Evolutionary conservation across 2,329 filamentous ascomycete species (phyloP).

Genomic region (Camillea tinctor): DNA sequence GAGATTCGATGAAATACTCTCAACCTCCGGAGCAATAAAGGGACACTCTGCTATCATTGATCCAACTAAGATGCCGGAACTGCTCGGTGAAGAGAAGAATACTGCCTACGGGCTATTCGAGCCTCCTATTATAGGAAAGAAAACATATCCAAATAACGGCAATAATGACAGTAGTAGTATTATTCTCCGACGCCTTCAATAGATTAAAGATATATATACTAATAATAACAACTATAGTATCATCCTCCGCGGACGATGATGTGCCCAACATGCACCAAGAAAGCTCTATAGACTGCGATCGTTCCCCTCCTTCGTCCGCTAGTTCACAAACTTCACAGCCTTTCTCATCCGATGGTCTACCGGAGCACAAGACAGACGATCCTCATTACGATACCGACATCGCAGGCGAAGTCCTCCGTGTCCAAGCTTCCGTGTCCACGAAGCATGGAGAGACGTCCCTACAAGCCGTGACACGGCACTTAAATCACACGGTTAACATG

Average conservation of each 20-base stretch:
- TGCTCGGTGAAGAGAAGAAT: not conserved
- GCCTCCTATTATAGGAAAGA: not conserved
- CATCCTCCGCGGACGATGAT: not conserved
- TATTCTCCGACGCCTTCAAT: not conserved
- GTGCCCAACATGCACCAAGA: not conserved
- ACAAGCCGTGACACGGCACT: slow-evolving; percentile 60
- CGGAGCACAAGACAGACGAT: slow-evolving; percentile 56
- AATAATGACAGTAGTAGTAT: not conserved
- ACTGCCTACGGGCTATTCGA: not conserved
- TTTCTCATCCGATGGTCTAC: slow-evolving; percentile 31
- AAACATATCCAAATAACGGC: not conserved
- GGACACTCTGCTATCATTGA: slow-evolving; percentile 30
- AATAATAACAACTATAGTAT: not conserved
- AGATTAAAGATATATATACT: not conserved
- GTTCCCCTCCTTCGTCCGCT: not conserved
- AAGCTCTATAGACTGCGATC: not conserved
- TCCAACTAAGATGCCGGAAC: slow-evolving; percentile 21
- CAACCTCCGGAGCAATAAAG: slow-evolving; percentile 29
- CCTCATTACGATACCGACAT: slow-evolving; percentile 65
- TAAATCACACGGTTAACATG: slow-evolving; percentile 61
- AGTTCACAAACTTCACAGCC: not conserved
- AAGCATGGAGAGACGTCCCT: slow-evolving; percentile 51
- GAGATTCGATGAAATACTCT: slow-evolving; percentile 28
- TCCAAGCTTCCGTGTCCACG: slow-evolving; percentile 56
- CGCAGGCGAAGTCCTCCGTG: slow-evolving; percentile 57